Base-by-base conservation (phyloP, 768 basidiomycete genomes). In the Calocybe gangraenosa region DNA sequence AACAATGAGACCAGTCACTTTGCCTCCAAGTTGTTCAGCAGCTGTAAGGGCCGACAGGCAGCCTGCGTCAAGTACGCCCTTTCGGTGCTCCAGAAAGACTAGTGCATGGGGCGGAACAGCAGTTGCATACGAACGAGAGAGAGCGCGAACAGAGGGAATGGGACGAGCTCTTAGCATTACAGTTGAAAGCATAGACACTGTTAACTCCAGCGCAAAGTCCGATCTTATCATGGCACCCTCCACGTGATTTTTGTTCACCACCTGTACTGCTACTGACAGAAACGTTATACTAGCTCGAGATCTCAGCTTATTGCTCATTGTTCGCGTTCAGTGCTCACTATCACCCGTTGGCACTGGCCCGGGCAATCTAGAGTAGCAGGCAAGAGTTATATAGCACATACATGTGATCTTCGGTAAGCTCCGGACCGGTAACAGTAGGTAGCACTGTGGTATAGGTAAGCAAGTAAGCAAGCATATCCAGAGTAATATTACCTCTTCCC, bases 31-130 rank as follows among this genome's bases (percentile, higher is more conserved):
- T 53, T 84, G 76, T 46, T 79, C 71, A 1, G 94, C 96, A 34
- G 96, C 96, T 1, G 93, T 91, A 51, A 99, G 68, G 19, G 96
- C 95, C 25, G 89, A 93, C 46, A 97, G 74, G 11, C 89, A 89
- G 11, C 81, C 84, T 1, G 92, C 77, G 47, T 93, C 90, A 51
- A 98, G 76, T 47, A 78, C 73, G 30, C 92, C 92, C 39, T 79
- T 73, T 37, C 80, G 78, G 60, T 97, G 92, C 64, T 97, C 95
- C 37, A 97, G 73, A 53, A 90, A 84, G n/a, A 96, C 83, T 3
- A 96, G 79, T 1, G 87, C 82, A 65, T 87, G 84, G 0, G 87
- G 82, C 23, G 81, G 69, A 3, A 74, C 46, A 18, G 75, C 64
- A 3, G 83, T 77, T 3, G 86, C 78, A 60, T 87, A 89, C 4